phyloP scores from a whole-genome alignment of 768 basidiomycete species.

The Amanita fuliginea region DNA sequence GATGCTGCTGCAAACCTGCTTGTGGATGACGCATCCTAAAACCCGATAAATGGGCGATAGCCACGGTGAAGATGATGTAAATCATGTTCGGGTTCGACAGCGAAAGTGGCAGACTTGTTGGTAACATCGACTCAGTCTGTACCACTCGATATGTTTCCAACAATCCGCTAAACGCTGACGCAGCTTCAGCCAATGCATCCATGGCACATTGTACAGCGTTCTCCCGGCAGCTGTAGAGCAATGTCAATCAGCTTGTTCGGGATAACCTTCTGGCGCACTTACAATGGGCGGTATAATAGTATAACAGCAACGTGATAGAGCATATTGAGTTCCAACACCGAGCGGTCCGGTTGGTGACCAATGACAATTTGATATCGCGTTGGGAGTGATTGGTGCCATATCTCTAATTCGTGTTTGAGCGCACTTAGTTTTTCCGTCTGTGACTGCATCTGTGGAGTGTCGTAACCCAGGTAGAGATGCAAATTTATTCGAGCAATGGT shows the following conservation, averaged over 20 bases:
- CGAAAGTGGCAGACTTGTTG: conserved; percentile 7
- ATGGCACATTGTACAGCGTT: conserved; percentile 9
- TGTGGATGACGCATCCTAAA: conserved; percentile 10
- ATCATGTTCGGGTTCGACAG: conserved; percentile 14
- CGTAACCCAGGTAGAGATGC: conserved; percentile 15
- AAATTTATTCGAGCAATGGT: conserved; percentile 18
- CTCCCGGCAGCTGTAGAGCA: conserved; percentile 10
- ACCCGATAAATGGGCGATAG: conserved; percentile 11
- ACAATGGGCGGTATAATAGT: conserved; percentile 17
- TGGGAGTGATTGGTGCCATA: conserved; percentile 17
- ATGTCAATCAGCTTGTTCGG: neutral
- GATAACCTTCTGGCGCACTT: neutral
- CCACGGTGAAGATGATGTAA: conserved; percentile 14
- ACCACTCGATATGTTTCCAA: conserved; percentile 15
- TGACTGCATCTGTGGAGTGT: conserved; percentile 5
- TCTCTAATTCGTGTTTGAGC: conserved; percentile 14
- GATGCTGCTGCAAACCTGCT: neutral
- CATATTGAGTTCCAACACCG: conserved; percentile 20
- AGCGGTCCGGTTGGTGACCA: conserved; percentile 14
- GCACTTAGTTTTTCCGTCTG: conserved; percentile 9
- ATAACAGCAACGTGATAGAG: conserved; percentile 18
- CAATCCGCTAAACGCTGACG: conserved; percentile 18
- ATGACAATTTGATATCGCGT: conserved; percentile 15
- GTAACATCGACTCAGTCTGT: neutral
- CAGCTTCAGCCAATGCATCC: conserved; percentile 13